Conservation (phyloP, 1,284 basidiomycete genomes). For the Pseudozyma sp. region DNA sequence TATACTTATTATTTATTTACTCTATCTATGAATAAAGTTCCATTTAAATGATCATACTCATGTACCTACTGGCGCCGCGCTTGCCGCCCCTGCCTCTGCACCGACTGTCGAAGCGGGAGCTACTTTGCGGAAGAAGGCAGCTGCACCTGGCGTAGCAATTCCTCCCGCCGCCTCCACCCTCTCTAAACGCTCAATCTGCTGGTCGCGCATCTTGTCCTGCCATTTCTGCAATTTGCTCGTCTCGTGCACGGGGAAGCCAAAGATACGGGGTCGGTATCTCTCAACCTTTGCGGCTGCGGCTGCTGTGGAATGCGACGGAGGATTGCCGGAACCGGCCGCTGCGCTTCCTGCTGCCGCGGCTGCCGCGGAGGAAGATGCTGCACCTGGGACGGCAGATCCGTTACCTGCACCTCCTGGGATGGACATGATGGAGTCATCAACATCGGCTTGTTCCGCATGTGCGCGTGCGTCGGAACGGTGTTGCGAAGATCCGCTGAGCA, state of each 20-base stretch:
- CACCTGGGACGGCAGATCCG: constrained; percentile 16
- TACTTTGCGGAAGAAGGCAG: constrained; percentile 41
- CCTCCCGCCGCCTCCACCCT: constrained; percentile 46
- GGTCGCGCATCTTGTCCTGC: constrained; percentile 62
- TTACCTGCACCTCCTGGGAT: constrained; percentile 24
- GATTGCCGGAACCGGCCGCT: constrained; percentile 8
- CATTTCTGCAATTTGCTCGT: constrained; percentile 65
- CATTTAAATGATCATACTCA: no score
- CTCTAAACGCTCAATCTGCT: constrained; percentile 57
- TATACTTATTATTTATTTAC: no score
- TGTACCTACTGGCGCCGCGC: neutral
- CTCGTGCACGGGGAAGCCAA: constrained; percentile 68
- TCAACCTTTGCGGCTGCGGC: constrained; percentile 59
- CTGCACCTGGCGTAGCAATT: constrained; percentile 38
- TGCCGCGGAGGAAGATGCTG: constrained; percentile 14
- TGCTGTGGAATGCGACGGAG: constrained; percentile 35
- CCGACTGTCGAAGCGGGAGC: neutral
- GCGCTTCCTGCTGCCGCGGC: constrained; percentile 17
- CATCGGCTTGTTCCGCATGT: constrained; percentile 72
- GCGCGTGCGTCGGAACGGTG: constrained; percentile 26
- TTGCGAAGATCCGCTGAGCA: constrained; percentile 37
- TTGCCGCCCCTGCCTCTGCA: neutral
- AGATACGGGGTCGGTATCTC: constrained; percentile 65
- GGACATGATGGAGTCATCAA: constrained; percentile 50
- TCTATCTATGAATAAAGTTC: no score